Evolutionary conservation across 2,329 filamentous ascomycete genomes (phyloP), one percentile per base, ranked within the genome.

Genomic region (Rutstroemia sp.): DNA sequence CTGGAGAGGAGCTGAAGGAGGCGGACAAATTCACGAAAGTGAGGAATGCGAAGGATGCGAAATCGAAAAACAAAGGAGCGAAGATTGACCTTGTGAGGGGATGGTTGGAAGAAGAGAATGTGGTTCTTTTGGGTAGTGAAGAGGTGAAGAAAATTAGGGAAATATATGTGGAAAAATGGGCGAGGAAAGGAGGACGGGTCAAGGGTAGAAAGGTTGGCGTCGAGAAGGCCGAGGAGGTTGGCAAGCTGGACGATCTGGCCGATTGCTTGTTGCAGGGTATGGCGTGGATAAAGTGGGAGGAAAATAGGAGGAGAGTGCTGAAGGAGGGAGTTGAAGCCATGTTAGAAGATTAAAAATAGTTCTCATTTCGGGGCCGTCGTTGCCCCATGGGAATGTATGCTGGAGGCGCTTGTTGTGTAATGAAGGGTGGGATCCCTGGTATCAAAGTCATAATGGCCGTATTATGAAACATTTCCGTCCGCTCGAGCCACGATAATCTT

Each of bases 181-280:
- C 64, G 55, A 56, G 64, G 34, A 39, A 49, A 14, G 61, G 66
- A 5, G 65, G 66, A 41, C 54, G 60, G 23, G 49, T 53, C 6
- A 70, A 70, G 55, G 65, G 63, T 53, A 67, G 61, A 46, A 66
- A 59, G 54, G 30, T 53, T 51, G 10, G 0, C 21, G 2, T 17
- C 12, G 39, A 47, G 21, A 23, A 44, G 42, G 46, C 60, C 60
- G 61, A 67, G 62, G 48, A 68, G 59, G 58, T 67, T 27, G 69
- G 61, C n/a, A 94, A 94, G 70, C 70, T 92, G 53, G 89, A 95
- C 70, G 89, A 95, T 73, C 72, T 95, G 50, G 87, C 89, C 0
- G 89, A 95, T 73, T 88, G 85, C 67, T 72, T 94, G 25, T 69
- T 94, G 54, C 89, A 95, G 69, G 89, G 84, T 2, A 76, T 89